Base-by-base conservation (phyloP, 2,329 filamentous ascomycete species). In the Mycocentrospora acerina region DNA sequence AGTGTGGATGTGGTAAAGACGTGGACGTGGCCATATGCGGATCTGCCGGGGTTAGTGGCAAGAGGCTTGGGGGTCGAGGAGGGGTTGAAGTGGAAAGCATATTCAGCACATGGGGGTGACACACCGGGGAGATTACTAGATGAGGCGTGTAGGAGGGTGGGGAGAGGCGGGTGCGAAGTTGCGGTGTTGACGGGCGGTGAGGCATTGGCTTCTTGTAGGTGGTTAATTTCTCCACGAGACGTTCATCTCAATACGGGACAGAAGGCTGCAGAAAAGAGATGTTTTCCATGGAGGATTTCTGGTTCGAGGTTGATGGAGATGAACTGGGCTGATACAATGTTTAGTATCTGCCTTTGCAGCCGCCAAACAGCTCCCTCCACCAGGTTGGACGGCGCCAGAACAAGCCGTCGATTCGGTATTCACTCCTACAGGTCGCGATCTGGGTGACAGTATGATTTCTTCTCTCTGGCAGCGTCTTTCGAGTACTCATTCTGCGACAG, bases 11-110 rank as follows among this genome's bases (percentile, higher is more conserved):
- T 83, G 4, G 80, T 85, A 8, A 73, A 71, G 27, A 79, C 79
- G 0, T 86, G 82, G 82, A 83, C 82, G 0, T 85, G 82, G 82
- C 75, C 77, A 1, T 85, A 85, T 54, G 62, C 71, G 1, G 76
- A 85, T 55, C 61, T 85, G 2, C 79, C 81, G 0, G 71, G 69
- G 4, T 63, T 80, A 1, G 56, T 86, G 5, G 69, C 75, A 1
- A 49, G 74, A 26, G 72, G 68, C 25, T 60, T 85, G 3, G 70
- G 68, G 0, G 66, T 79, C 3, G 58, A 71, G 2, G 62, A 76
- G 11, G 28, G 24, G 9, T 68, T 76, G 0, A 67, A 64, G 1
- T 75, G 79, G 50, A 72, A 68, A 32, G 61, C 68, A 17, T 74
- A 78, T 42, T 79, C 74, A 16, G 74, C 76, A 3, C 80, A 85